Base-by-base conservation (phyloP, 441 rosid species). In the Biscutella laevigata region DNA sequence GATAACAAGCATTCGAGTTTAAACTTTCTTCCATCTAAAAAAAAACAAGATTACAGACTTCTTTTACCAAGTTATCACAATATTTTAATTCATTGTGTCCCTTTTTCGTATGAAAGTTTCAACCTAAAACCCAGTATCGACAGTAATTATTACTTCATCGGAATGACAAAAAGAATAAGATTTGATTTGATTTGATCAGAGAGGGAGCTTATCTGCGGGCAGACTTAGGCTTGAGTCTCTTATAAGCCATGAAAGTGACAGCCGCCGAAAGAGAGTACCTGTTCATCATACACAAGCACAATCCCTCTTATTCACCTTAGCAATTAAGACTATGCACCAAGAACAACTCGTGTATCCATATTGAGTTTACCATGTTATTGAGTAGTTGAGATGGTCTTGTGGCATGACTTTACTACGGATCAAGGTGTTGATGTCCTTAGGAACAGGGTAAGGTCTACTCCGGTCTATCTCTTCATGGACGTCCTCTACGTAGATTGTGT, bases 181-280 rank as follows among this genome's bases (percentile, higher is more conserved):
- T 56, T 25, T 56, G 16, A 53, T n/a, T 26, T 53, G 47, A 53
- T 4, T n/a, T n/a, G n/a, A n/a, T n/a, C 36, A 56, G 6, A 33
- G 27, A 39, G 26, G 19, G 4, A 20, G 28, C 49, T 51, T 51
- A 58, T 58, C 64, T 58, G 37, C 70, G 68, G 27, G 26, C 49
- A 70, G 53, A 67, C 66, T 64, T 79, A 16, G 73, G 87, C 72
- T 54, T 70, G 3, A 91, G 53, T 54, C 95, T 83, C 82, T 88
- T 91, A 75, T 68, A 74, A 13, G 96, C 95, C 98, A 91, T 91
- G 71, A 74, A 91, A 22, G 95, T 85, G 37, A 91, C 96, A 1
- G 98, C 98, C 54, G 88, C 94, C 4, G 94, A 91, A 3, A 91
- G 73, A 43, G 97, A 80, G 73, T 86, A 90, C 97, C 95, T 90